Base-by-base conservation (phyloP, 768 basidiomycete species). In the Lentinula raphanica region DNA sequence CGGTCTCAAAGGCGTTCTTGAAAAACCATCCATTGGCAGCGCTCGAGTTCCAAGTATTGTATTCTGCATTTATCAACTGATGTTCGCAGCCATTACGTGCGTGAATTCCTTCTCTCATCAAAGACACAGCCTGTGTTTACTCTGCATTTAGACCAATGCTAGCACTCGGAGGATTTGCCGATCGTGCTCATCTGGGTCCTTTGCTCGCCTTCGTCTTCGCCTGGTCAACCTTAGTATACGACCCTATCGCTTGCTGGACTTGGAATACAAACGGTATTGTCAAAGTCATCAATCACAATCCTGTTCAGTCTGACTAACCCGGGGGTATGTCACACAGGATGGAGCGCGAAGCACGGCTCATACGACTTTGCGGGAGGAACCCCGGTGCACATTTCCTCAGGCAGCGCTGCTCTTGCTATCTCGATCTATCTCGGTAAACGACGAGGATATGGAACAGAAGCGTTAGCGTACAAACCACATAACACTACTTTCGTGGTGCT, bases 311-410 rank as follows among this genome's bases (percentile, higher is more conserved):
- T 13, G 2, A 48, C 46, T 29, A 17, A 27, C 17, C 27, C 17
- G 11, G 3, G 29, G 29, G 23, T 25, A 5, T 49, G n/a, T n/a
- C n/a, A 23, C 21, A 57, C 48, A 39, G 83, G 85, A 13, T 85
- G 84, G 94, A 87, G 89, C 0, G 86, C 77, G 71, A 68, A 83
- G 36, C 77, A 90, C 54, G 95, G 93, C 13, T 90, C 87, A 59
- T 87, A 93, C 56, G 92, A 94, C 68, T 95, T 96, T 60, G 95
- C 95, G 7, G 95, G 95, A 27, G 96, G 96, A 55, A 94, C 93
- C 15, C 96, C 96, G 19, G 94, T 99, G 61, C 95, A 99, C 68
- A 98, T 99, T 63, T 89, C 90, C 17, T 95, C 93, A 11, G 96
- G 96, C 45, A 86, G 86, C 0, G 94, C 93, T 1, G 96, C 92